A percentile compares a stretch with the other conserved stretches of the same genome.
Conservation (phyloP, 1,139 yeast genomes). For the Pichia sp. region DNA sequence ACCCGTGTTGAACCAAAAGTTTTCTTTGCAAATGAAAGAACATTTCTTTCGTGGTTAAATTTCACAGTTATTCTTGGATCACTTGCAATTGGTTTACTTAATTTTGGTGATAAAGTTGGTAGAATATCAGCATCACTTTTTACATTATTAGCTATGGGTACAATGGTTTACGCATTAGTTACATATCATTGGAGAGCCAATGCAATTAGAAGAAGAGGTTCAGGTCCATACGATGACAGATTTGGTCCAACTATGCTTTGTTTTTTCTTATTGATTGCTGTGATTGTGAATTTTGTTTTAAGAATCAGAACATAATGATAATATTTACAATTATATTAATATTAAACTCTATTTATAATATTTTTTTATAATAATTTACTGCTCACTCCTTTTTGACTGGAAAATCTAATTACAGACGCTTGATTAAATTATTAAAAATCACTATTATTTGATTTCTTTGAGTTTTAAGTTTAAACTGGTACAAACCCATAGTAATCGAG, state of each 20-base stretch:
- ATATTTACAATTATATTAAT: not conserved
- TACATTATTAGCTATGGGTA: conserved; percentile 92
- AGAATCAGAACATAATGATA: conserved; percentile 52
- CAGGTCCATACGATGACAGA: conserved; percentile 97
- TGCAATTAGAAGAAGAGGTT: conserved; percentile 93
- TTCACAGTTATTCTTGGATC: conserved; percentile 97
- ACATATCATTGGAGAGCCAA: conserved; percentile 99
- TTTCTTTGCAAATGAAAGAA: conserved; percentile 97
- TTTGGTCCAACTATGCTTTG: conserved; percentile 99
- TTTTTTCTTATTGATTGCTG: conserved; percentile 85
- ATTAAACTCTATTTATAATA: no score
- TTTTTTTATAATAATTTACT: no score
- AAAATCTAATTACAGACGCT: no score
- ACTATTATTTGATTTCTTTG: no score
- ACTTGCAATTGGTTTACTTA: conserved; percentile 87
- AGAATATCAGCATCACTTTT: conserved; percentile 89
- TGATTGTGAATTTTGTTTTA: conserved; percentile 80
- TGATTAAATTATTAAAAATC: no score
- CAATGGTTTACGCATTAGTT: conserved; percentile 90
- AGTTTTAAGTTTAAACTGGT: no score
- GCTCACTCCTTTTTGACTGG: no score
- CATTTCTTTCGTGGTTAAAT: conserved; percentile 95
- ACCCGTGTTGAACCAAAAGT: conserved; percentile 98
- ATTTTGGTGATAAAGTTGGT: conserved; percentile 93
- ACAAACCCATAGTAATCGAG: no score